These are phyloP conservation scores for Solanum etuberosum DNA, from an alignment of 257 asterid species.

Conservation along the genomic window DNA sequence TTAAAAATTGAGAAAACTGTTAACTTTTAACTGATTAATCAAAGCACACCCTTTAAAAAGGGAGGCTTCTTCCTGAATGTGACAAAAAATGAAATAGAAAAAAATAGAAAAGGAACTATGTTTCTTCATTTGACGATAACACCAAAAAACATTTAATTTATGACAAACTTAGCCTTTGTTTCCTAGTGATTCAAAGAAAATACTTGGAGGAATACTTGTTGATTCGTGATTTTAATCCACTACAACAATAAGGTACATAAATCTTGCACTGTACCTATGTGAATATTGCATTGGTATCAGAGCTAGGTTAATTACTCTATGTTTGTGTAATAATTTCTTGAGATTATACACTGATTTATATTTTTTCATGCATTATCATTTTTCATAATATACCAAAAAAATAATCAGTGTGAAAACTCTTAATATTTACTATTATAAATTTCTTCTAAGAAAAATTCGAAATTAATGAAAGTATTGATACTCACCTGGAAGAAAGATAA, in stretches of 20 bases:
- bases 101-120: no score
- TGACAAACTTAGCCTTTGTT: background rate
- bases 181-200: background rate
- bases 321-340: no score
- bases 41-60: background rate
- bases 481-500: no score
- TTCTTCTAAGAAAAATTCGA: no score
- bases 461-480: no score
- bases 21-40: background rate
- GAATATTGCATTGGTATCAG: background rate
- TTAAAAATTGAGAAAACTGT: rapidly evolving
- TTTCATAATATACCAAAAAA: no score
- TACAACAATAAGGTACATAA: background rate
- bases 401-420: no score
- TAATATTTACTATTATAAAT: no score
- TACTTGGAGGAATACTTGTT: background rate
- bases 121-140: background rate
- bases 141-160: background rate
- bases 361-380: no score
- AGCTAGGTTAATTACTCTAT: background rate
- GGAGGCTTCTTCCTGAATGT: background rate
- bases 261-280: no score
- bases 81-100: background rate
- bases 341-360: no score
- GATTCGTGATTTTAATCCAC: background rate